Base-by-base conservation (phyloP, 176 grass and related monocot genomes). In the Carex littledalei region DNA sequence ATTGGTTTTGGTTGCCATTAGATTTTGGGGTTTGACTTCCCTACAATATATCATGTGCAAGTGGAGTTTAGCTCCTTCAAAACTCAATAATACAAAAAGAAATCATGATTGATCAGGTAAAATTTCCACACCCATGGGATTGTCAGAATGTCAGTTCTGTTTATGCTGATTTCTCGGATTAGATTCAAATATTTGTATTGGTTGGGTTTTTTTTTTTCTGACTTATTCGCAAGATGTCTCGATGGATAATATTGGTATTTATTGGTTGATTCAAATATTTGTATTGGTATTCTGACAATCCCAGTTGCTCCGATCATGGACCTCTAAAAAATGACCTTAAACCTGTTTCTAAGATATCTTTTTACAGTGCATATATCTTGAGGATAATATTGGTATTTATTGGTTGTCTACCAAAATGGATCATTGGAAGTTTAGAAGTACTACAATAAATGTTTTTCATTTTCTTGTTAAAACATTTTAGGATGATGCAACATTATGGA, bases 401-500 rank as follows among this genome's bases (percentile, higher is more conserved):
- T 64, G 22, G 62, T 68, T 35, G 17, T 31, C 9, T 41, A 69
- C 5, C 35, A 41, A 69, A 41, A 37, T 69, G 67, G 35, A 6
- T n/a, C 12, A 7, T 69, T 69, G 18, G 21, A 64, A 26, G 13
- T 64, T 9, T 13, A 64, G 62, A 13, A 67, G 31, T 35, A 37
- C 29, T 67, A 34, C 65, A 67, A 34, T 68, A 37, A 34, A 37
- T 68, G 29, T 5, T 47, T 47, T 45, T 35, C 16, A 29, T 12
- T 21, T 86, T 75, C 75, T 35, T 76, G 57, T 14, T 78, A 64
- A 81, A 31, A 3, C 78, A 73, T 43, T 13, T 84, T 85, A 98
- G 91, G 92, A 94, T 86, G 76, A 90, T 86, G 85, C 66, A 2
- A 91, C 88, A 78, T 84, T 98, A 53, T 91, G 91, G 95, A 94